Evolutionary conservation across 257 asterid genomes (phyloP), one percentile per base, ranked within the genome.

Genomic region (Craterostigma plantagineum): DNA sequence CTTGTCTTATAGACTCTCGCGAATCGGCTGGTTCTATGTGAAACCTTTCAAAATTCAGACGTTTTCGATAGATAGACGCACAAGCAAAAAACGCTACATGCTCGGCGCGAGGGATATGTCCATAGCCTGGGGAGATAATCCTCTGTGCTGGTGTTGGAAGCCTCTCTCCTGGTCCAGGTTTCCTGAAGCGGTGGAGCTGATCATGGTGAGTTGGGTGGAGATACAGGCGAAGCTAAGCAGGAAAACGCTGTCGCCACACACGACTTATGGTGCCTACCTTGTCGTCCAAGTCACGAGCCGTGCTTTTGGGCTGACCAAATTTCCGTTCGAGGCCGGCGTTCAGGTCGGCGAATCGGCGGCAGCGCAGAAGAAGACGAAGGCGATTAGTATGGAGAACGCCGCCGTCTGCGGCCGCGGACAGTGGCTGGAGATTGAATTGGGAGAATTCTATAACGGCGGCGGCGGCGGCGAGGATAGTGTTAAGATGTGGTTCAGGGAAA

Each of bases 141-240:
- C 67, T 47, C 77, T 68, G 4, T 68, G 44, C 41, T 82, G 92
- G 94, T 70, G 81, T 57, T 72, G 92, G 94, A 81, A 81, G 43
- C 63, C 68, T 52, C 69, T 65, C 42, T 44, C 7, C 10, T 33
- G 42, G 0, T 68, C 76, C 38, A 64, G 67, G 34, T 65, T 65
- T 44, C 42, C 55, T 3, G 42, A 60, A 17, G 54, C 56, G 14
- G 62, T 55, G 1, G 72, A 65, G 58, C 68, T 65, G 10, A 45
- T 65, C 15, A 60, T 46, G 62, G 62, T 61, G 34, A 40, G 61
- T 14, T 70, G 81, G 75, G 58, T 79, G 16, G 79, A 76, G 18
- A 68, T 79, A 33, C 45, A 42, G 7, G 91, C 74, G 2, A 73
- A 45, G 18, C 64, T 80, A 11, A 64, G 53, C 59, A 56, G 66